Evolutionary conservation across 805 yeast species (phyloP), one percentile per base, ranked within the genome.

Genomic region (Saccharomycopsis fodiens): DNA sequence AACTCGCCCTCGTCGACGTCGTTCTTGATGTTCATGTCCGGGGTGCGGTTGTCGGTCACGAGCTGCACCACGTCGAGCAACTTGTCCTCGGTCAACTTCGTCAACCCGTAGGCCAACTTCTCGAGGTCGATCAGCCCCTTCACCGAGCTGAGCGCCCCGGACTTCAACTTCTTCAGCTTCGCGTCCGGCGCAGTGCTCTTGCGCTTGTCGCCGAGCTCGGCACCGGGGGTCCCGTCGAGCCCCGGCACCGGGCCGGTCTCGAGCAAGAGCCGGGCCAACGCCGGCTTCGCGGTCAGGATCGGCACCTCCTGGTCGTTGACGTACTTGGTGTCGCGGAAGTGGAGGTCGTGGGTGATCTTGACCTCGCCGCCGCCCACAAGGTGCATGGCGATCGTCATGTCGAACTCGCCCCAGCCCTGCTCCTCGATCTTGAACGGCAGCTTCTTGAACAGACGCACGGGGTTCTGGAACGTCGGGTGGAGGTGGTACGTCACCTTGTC

Each of bases 381-480:
- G 51, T 83, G 83, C 36, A 89, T 69, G 29, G 84, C 73, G 50
- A 93, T 80, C 32, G 85, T 85, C 60, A 93, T 74, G 59, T 89
- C 96, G 58, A 91, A 91, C 55, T 91, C 97, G 62, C 97, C 98
- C 97, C 98, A 91, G 42, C 98, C 98, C 67, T 86, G 82, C 63
- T 91, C 98, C 58, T 79, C 85, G 47, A 91, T 82, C 59, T 67
- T 75, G 66, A 89, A 91, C 8, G 98, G 98, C 7, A 84, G 76
- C 58, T 80, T 81, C 58, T 84, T 85, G 59, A 87, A 62, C 10
- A 82, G 71, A 61, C 97, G 76, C 52, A 76, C 81, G 8, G 97
- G 97, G 62, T 88, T 88, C 41, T 78, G 78, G 66, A 91, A 91
- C 7, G 97, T 93, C 41, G 97, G 97, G 68, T 91, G 98, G 53